phyloP scores from a whole-genome alignment of 192 early-diverging fungal genomes.

The Backusella sp. region DNA sequence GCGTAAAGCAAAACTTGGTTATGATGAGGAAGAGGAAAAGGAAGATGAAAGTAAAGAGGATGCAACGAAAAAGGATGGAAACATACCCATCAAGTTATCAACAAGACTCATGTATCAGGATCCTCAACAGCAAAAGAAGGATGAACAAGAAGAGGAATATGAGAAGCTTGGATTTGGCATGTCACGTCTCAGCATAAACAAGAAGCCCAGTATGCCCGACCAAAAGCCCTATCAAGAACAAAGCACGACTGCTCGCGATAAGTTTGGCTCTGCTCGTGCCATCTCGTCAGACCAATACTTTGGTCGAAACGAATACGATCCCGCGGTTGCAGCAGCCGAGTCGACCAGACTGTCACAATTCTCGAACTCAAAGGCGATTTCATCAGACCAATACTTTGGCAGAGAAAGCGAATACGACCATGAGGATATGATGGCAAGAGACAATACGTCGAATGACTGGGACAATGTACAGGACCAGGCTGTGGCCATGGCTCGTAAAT shows the following conservation, averaged over 20 bases:
- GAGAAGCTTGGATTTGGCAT: slow-evolving; percentile 43
- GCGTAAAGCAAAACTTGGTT: slow-evolving; percentile 18
- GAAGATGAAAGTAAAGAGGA: slow-evolving; percentile 1
- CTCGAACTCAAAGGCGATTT: slow-evolving; percentile 71
- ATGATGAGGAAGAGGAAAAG: not conserved
- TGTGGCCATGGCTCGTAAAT: slow-evolving; percentile 41
- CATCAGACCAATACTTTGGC: slow-evolving; percentile 84
- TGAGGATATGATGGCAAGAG: not conserved
- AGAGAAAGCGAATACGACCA: slow-evolving; percentile 49
- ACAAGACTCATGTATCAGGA: slow-evolving; percentile 31
- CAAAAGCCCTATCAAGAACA: slow-evolving; percentile 14
- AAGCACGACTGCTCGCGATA: slow-evolving; percentile 57
- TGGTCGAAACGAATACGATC: slow-evolving; percentile 74
- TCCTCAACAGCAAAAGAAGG: not conserved
- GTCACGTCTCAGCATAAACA: slow-evolving; percentile 27
- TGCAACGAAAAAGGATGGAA: not conserved
- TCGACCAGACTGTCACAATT: slow-evolving; percentile 64
- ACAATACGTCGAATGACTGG: slow-evolving; percentile 22
- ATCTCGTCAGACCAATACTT: slow-evolving; percentile 94
- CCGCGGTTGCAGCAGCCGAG: slow-evolving; percentile 48
- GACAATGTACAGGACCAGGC: slow-evolving; percentile 36
- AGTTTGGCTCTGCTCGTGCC: slow-evolving; percentile 81
- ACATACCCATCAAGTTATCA: slow-evolving; percentile 2
- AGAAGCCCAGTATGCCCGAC: slow-evolving; percentile 43
- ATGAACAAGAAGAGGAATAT: not conserved